Evolutionary conservation across 2,329 filamentous ascomycete species (phyloP).

Genomic region (Cordyceps fumosorosea): DNA sequence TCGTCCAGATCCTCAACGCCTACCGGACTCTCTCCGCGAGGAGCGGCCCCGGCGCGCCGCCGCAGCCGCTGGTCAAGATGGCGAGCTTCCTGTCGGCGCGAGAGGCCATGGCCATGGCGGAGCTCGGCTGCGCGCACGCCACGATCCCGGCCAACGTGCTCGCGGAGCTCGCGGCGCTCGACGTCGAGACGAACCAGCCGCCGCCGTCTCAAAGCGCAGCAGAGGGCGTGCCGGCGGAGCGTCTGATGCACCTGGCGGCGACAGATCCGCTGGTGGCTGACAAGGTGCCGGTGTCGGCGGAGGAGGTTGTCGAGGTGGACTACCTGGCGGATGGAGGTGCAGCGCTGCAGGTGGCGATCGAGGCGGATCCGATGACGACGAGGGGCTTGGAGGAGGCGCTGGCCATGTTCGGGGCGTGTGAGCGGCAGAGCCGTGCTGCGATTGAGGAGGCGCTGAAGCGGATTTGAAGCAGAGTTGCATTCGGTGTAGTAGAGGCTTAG

Average conservation of each 20-base stretch:
- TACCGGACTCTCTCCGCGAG: constrained; percentile 34
- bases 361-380: constrained; percentile 29
- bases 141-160: constrained; percentile 36
- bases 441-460: constrained; percentile 25
- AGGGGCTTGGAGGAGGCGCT: constrained; percentile 33
- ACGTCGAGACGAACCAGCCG: constrained; percentile 30
- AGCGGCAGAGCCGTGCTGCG: constrained; percentile 31
- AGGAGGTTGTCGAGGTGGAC: constrained; percentile 33
- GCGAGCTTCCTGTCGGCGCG: constrained; percentile 37
- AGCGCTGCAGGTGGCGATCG: constrained; percentile 36
- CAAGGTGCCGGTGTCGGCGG: constrained; percentile 32
- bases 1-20: constrained; percentile 42
- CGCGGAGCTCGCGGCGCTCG: constrained; percentile 31
- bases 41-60: constrained; percentile 36
- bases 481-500: no score
- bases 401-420: constrained; percentile 33
- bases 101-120: constrained; percentile 40
- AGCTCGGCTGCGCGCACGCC: constrained; percentile 39
- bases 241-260: constrained; percentile 28
- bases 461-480: neutral
- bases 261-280: constrained; percentile 33
- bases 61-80: constrained; percentile 41
- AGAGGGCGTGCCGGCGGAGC: constrained; percentile 27
- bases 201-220: constrained; percentile 20
- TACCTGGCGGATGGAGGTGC: constrained; percentile 40